These are phyloP conservation scores for Trichomonascaceae sp. DNA, from an alignment of 1,139 yeast species.

Conservation along the genomic window DNA sequence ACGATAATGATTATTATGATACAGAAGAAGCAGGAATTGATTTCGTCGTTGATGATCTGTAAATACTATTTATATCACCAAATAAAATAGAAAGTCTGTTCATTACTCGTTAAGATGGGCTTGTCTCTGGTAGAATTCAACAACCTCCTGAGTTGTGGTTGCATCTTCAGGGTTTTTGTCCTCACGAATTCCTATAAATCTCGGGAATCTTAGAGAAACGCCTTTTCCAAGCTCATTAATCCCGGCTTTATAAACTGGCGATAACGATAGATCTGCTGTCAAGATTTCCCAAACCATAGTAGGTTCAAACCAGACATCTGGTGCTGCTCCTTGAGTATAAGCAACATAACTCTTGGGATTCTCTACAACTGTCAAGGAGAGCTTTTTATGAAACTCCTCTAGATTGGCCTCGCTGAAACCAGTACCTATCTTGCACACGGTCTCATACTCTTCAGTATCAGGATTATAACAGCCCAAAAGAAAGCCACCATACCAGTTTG, in stretches of 20 bases:
- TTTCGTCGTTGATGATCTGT: conserved; percentile 5
- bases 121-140: conserved; percentile 81
- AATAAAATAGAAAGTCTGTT: conserved; percentile 1
- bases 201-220: conserved; percentile 82
- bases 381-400: conserved; percentile 48
- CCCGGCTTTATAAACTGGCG: conserved; percentile 92
- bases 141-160: conserved; percentile 82
- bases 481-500: conserved; percentile 93
- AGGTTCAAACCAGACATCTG: conserved; percentile 98
- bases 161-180: conserved; percentile 89
- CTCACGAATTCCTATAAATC: conserved; percentile 78
- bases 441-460: conserved; percentile 87
- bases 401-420: conserved; percentile 90
- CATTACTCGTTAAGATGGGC: conserved; percentile 30
- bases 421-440: conserved; percentile 95
- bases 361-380: conserved; percentile 62
- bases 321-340: conserved; percentile 52
- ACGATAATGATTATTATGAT: conserved; percentile 2
- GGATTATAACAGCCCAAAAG: conserved; percentile 82
- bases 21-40: neutral
- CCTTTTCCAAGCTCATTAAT: conserved; percentile 75
- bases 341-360: conserved; percentile 66
- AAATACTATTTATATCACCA: conserved; percentile 1
- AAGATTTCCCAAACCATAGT: conserved; percentile 79
- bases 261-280: conserved; percentile 87